These are phyloP conservation scores for Piper longum DNA, from an alignment of 164 flowering plant species.

Conservation along the genomic window DNA sequence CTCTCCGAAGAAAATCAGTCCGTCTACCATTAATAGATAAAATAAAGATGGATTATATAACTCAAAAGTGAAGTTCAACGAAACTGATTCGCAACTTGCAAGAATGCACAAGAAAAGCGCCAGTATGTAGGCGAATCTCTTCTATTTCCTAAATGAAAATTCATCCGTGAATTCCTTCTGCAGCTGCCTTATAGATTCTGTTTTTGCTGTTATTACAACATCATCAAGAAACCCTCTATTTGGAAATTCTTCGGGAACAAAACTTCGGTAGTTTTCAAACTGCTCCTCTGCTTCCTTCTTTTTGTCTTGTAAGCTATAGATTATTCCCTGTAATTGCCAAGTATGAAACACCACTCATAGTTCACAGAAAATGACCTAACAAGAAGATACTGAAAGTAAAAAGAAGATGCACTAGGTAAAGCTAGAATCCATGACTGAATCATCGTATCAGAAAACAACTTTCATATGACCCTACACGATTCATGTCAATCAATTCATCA, in stretches of 20 bases:
- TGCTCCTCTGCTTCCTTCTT: slow-evolving; percentile 68
- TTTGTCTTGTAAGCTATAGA: slow-evolving; percentile 62
- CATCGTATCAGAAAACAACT: too few relatives aligned
- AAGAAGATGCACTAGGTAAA: too few relatives aligned
- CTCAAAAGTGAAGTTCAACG: too few relatives aligned
- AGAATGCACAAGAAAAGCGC: not conserved
- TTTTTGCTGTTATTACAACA: slow-evolving; percentile 54
- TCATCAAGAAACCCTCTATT: slow-evolving; percentile 82
- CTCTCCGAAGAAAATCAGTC: too few relatives aligned
- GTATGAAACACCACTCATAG: not conserved
- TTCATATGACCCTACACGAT: too few relatives aligned
- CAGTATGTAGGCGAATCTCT: not conserved
- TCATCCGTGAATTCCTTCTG: slow-evolving; percentile 35
- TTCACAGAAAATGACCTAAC: too few relatives aligned
- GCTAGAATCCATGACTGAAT: too few relatives aligned
- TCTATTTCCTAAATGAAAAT: slow-evolving; percentile 18
- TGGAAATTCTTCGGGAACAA: slow-evolving; percentile 82
- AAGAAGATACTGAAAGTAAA: too few relatives aligned
- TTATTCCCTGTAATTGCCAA: slow-evolving; percentile 50
- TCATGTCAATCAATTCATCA: too few relatives aligned
- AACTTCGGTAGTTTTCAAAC: slow-evolving; percentile 58
- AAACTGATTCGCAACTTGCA: too few relatives aligned
- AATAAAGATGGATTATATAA: too few relatives aligned
- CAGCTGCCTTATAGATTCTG: slow-evolving; percentile 34
- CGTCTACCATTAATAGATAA: too few relatives aligned